Base-by-base conservation (phyloP, 768 basidiomycete genomes). In the Boletus reticulatus region DNA sequence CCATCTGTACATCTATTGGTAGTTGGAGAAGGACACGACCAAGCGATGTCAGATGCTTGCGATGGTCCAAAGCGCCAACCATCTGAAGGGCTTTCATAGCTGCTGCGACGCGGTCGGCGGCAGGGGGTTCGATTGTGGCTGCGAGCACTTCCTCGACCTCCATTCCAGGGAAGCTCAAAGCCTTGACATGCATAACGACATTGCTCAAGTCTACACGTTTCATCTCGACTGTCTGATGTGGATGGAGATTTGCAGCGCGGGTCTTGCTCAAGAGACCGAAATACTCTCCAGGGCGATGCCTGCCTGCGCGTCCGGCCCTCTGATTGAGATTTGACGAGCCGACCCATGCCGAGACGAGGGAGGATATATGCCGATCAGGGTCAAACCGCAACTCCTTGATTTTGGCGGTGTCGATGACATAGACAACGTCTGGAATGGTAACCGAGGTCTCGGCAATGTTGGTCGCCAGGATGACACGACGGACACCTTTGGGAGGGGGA, bases 151-250 rank as follows among this genome's bases (percentile, higher is more conserved):
- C 88, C 65, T 95, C 89, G 7, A 93, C 90, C 29, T 83, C 73
- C 84, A 94, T 84, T 43, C 83, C 84, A 7, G 92, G 90, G 68
- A 97, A 88, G 68, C 92, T 86, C 36, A 97, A 80, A 10, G 94
- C 94, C 66, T 96, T 97, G 70, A 98, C 84, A 67, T 94, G 94
- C 94, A 98, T 98, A 16, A 96, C 92, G 45, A 95, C 88, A 65
- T 94, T 93, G 63, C 85, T 90, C 62, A 96, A 69, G 70, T 94
- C 93, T 13, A 88, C 84, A 34, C 94, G 81, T 68, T 92, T 92
- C 94, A 98, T 98, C 76, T 97, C 95, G 37, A 97, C 95, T 2
- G 86, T 86, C 69, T 94, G 93, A 66, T 96, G 87, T 27, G 89
- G 81, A 49, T 84, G 78, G 45, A 98, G 77, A 12, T 75, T 72